Conservation (phyloP, 1,139 yeast genomes). For the Yamadazyma sp. region DNA sequence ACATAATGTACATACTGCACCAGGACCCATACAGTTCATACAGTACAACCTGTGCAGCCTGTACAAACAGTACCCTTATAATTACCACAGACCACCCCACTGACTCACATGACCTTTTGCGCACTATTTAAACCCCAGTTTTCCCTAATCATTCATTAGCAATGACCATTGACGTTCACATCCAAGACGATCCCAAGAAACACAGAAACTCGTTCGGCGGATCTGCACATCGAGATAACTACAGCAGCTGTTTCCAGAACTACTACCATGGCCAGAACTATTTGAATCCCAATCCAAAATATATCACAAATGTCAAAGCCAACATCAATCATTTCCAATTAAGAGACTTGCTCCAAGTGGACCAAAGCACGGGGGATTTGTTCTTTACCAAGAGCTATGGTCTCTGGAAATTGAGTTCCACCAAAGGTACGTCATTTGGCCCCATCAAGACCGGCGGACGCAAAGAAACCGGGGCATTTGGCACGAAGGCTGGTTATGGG, state of each 20-base stretch:
- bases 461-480: not conserved
- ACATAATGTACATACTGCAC: too few species aligned
- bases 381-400: slow-evolving; percentile 36
- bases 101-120: slow-evolving; percentile 1
- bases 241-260: slow-evolving; percentile 39
- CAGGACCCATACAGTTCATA: too few species aligned
- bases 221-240: slow-evolving; percentile 9
- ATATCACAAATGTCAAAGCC: slow-evolving; percentile 30
- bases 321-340: slow-evolving; percentile 81
- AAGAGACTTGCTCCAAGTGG: slow-evolving; percentile 65
- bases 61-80: not conserved
- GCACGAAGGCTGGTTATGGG: not conserved
- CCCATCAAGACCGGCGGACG: slow-evolving; percentile 17
- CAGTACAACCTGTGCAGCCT: too few species aligned
- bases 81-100: not conserved
- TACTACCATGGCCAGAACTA: slow-evolving; percentile 43
- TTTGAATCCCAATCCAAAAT: slow-evolving; percentile 38
- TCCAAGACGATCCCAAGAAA: slow-evolving; percentile 2
- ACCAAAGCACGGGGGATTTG: slow-evolving; percentile 26
- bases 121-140: slow-evolving; percentile 2
- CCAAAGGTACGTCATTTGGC: slow-evolving; percentile 2
- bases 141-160: not conserved
- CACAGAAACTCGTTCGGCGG: slow-evolving; percentile 7
- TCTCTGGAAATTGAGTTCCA: slow-evolving; percentile 20
- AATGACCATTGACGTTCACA: slow-evolving; percentile 12